These are phyloP conservation scores for Lasiodiplodia gonubiensis DNA, from an alignment of 2,329 filamentous ascomycete species.

Conservation along the genomic window DNA sequence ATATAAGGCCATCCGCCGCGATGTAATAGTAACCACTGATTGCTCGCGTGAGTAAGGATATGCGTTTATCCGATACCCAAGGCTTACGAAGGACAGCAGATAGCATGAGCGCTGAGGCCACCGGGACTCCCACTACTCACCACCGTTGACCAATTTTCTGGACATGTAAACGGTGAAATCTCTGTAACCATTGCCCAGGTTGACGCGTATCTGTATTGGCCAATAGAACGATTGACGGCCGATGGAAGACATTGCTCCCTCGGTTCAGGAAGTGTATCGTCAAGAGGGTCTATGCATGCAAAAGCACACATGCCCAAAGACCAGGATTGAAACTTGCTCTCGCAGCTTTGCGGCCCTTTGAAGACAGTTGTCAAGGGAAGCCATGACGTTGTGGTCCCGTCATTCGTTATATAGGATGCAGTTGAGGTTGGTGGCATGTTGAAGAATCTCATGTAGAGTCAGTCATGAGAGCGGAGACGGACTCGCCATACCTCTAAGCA, in stretches of 20 bases:
- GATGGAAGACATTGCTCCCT: neutral
- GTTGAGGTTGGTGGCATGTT: neutral
- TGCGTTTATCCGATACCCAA: neutral
- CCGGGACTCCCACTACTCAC: neutral
- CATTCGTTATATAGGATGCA: neutral
- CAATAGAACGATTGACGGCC: neutral
- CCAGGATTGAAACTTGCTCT: neutral
- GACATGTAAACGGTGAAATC: neutral
- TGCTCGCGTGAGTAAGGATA: neutral
- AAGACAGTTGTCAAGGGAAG: neutral
- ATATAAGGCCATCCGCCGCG: accelerated
- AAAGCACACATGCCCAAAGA: no score
- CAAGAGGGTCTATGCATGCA: neutral
- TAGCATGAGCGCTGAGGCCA: neutral
- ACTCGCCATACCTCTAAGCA: neutral
- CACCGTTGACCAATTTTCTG: neutral
- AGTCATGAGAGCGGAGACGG: neutral
- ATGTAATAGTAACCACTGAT: neutral
- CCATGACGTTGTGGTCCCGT: neutral
- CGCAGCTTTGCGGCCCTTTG: neutral
- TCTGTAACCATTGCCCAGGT: no score
- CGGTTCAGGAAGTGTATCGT: neutral
- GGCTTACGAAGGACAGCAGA: neutral
- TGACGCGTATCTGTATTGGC: neutral
- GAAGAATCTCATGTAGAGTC: neutral